Base-by-base conservation (phyloP, 441 rosid genomes). In the Aquilaria agallochum region DNA sequence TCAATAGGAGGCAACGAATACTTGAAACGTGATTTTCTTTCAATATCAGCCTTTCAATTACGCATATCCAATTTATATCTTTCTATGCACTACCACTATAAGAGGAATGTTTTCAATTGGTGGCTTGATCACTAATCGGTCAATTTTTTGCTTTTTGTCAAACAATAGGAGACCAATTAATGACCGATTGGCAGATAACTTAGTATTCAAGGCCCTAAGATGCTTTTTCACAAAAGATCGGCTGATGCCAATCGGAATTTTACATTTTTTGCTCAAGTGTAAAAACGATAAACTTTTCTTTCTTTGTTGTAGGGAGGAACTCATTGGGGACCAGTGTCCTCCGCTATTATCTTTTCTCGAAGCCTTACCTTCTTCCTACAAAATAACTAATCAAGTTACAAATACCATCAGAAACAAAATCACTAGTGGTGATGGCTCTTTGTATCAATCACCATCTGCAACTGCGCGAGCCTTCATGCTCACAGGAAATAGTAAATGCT, bases 371-470 rank as follows among this genome's bases (percentile, higher is more conserved):
- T n/a, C 60, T 4, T 45, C 57, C 3, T 55, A 58, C 45, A 15
- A 27, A 4, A 45, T 70, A 45, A 74, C 52, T 31, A 5, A 65
- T 58, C 72, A 84, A 57, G 6, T 3, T 34, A 34, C 5, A 3
- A 34, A 3, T 34, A 34, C 6, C 6, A 34, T 36, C 42, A 36
- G 9, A 36, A 36, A 36, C 3, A 63, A 58, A 9, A 64, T 75
- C 55, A 13, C 44, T 9, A 62, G 65, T 27, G 27, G 0, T 4
- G 78, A 78, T 46, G 92, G 95, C n/a, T 82, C 87, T 2, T 56
- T 83, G 51, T 86, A 67, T 76, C 83, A 79, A n/a, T 86, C 96
- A 8, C 92, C 96, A 11, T 78, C 96, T 2, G 84, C 96, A 45
- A 86, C 90, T 33, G 88, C 92, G 11, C 32, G 72, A 31, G 90